Evolutionary conservation across 768 basidiomycete species (phyloP), one percentile per base, ranked within the genome.

Genomic region (Mrakia frigida): DNA sequence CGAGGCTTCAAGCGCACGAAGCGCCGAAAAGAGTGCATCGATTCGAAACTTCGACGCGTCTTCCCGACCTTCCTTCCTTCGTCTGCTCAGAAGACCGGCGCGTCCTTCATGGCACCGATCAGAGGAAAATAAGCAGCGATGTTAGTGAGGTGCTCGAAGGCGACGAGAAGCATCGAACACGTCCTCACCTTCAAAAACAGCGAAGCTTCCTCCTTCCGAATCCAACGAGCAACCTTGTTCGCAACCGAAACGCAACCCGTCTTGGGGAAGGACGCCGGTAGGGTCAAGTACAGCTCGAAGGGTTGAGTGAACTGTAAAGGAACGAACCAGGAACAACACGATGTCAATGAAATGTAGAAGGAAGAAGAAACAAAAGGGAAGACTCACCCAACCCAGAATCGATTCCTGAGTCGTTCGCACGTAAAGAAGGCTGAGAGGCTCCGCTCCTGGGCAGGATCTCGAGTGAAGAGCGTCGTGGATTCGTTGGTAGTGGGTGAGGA

Each of bases 371-470:
- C 25, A 76, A 25, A 23, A n/a, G 10, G n/a, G 60, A 53, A 37
- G n/a, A 81, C 91, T 75, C 82, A 98, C 95, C 96, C 97, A 98
- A 63, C 93, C 96, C 86, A 98, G 88, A 37, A 96, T 89, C 74
- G 90, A 90, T 85, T 98, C 97, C 63, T 89, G 88, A 74, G 91
- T 89, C 0, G 93, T 94, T 11, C 89, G 88, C 18, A 96, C 86
- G 81, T 92, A 97, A 78, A 96, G 91, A 77, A 98, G 84, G 83
- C 94, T 95, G 78, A 96, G 85, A 0, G 91, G 87, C 2, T 88
- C 87, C 73, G 88, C 88, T 80, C 80, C 77, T 43, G 94, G 92
- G 0, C 92, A 90, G 0, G 94, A 94, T 80, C 91, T 91, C 11
- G 91, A 92, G 81, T 98, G 96, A 25, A 99, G 90, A 0, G 90